Evolutionary conservation across 2,329 filamentous ascomycete genomes (phyloP), one percentile per base, ranked within the genome.

Genomic region (Grosmannia huntii): DNA sequence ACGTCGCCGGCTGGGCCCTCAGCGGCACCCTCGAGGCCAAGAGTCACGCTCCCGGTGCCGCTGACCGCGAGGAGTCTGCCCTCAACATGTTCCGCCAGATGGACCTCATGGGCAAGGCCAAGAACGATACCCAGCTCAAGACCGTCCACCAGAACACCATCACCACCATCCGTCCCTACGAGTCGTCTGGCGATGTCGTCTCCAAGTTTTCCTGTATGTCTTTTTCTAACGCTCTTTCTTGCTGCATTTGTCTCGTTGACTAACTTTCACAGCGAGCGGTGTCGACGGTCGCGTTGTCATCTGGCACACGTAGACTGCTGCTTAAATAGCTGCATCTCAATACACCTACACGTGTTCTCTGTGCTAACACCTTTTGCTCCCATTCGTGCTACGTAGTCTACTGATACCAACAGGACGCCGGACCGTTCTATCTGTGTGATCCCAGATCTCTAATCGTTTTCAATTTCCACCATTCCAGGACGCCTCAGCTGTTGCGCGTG

Each of bases 11-110:
- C 50, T 99, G 94, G 94, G 81, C 90, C 68, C 76, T 96, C 44
- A 82, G 80, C 41, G 91, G 90, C 36, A 86, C 89, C 4, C 75
- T 97, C 61, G 91, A 96, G 74, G 76, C 77, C 54, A 90, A 91
- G 73, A 78, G 81, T 55, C 75, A 79, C 5, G 76, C 79, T 27
- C 70, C 79, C 31, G 86, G 81, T 50, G 70, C 77, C 58, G 84
- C 80, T 59, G 81, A 82, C 58, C 81, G 87, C 36, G 94, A 97
- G 73, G 94, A 97, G 71, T 94, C 88, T 63, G 94, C 94, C 27
- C 76, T 96, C 70, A 96, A 97, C 73, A 96, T 97, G 90, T 99
- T 99, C 76, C 84, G 85, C 67, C 91, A 96, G 76, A 97, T 99
- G 94, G 94, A 99, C 72, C 79, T 99, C 64, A 96, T 94, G 79